These are phyloP conservation scores for Daldinia vernicosa DNA, from an alignment of 495 filamentous ascomycete species.

Conservation along the genomic window DNA sequence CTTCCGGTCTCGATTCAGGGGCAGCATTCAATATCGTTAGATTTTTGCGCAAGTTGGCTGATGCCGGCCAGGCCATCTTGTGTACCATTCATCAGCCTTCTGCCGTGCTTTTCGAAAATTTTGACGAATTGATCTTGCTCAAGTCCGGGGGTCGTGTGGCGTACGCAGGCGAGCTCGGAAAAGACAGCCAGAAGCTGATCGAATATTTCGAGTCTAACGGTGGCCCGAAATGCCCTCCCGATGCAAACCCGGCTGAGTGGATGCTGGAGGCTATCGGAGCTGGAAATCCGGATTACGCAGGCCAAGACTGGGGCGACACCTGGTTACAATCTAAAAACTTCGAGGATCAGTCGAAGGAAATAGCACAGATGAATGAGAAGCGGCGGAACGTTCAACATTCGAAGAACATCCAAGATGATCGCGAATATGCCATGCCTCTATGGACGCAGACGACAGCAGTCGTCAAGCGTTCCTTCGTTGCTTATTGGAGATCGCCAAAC, in stretches of 20 bases:
- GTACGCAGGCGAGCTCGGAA: conserved; percentile 69
- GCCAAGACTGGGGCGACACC: conserved; percentile 74
- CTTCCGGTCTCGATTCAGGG: conserved; percentile 72
- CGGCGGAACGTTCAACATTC: conserved; percentile 36
- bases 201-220: conserved; percentile 70
- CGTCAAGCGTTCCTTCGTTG: conserved; percentile 68
- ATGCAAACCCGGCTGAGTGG: conserved; percentile 81
- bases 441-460: conserved; percentile 57
- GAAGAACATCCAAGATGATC: conserved; percentile 46
- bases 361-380: conserved; percentile 47
- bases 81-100: conserved; percentile 84
- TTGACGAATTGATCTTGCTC: conserved; percentile 75
- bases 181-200: conserved; percentile 50
- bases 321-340: conserved; percentile 78
- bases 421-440: conserved; percentile 40
- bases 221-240: conserved; percentile 65
- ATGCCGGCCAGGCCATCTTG: conserved; percentile 72
- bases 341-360: conserved; percentile 61
- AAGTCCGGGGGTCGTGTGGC: conserved; percentile 71
- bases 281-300: conserved; percentile 59
- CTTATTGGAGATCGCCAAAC: conserved; percentile 76
- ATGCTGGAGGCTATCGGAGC: conserved; percentile 81
- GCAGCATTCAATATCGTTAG: conserved; percentile 71
- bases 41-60: conserved; percentile 71
- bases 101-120: conserved; percentile 73